phyloP scores from a whole-genome alignment of 345 rosid species.

The Geranium brycei region DNA sequence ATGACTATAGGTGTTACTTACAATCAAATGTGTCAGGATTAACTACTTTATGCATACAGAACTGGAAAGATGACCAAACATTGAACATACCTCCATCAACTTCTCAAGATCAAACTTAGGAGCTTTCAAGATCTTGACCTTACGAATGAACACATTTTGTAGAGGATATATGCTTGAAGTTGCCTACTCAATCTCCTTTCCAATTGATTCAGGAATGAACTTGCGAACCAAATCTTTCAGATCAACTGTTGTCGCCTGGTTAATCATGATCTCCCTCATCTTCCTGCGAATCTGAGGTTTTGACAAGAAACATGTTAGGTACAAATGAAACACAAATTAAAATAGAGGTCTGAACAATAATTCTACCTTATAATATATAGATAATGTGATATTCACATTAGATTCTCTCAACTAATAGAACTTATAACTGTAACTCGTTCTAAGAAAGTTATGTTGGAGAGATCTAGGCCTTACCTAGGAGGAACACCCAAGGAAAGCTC shows the following conservation, averaged over 20 bases:
- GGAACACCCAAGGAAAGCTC: too few relatives aligned
- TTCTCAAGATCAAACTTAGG: slow-evolving; percentile 23
- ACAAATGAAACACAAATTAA: not conserved
- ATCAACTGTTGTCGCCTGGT: slow-evolving; percentile 18
- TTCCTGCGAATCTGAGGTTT: slow-evolving; percentile 16
- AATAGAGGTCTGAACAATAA: not conserved
- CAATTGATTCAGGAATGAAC: too few relatives aligned
- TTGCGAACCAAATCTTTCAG: too few relatives aligned
- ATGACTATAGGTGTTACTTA: not conserved
- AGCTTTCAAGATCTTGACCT: slow-evolving; percentile 23
- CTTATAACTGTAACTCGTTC: too few relatives aligned
- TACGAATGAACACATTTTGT: slow-evolving; percentile 2
- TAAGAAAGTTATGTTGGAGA: too few relatives aligned
- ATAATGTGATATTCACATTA: not conserved
- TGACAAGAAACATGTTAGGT: too few relatives aligned
- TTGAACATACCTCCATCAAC: slow-evolving; percentile 18
- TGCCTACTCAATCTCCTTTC: too few relatives aligned
- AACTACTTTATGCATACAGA: not conserved
- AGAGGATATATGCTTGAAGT: too few relatives aligned
- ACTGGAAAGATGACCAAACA: not conserved
- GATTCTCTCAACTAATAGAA: too few relatives aligned
- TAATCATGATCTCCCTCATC: slow-evolving; percentile 22
- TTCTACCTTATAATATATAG: not conserved
- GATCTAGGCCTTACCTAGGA: too few relatives aligned
- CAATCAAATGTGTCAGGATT: not conserved